Conservation (phyloP, 345 rosid species). For the Durio zibethinus region DNA sequence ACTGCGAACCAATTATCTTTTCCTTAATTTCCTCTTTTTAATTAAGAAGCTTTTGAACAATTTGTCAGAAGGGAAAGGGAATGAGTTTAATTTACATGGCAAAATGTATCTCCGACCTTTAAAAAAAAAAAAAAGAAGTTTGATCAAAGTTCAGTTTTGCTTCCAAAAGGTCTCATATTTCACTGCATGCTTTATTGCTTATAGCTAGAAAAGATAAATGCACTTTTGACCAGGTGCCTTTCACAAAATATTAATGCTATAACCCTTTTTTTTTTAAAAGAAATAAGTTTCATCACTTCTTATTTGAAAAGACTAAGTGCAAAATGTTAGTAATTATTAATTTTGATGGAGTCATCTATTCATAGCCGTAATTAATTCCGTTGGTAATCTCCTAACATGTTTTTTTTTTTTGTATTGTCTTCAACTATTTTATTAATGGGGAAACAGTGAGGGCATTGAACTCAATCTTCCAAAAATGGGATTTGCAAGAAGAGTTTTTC, state of each 20-base stretch:
- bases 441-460: slow-evolving; percentile 41
- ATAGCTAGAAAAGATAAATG: no score
- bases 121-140: not conserved
- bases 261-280: no score
- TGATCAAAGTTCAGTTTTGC: not conserved
- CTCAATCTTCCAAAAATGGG: slow-evolving; percentile 48
- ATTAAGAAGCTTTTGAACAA: not conserved
- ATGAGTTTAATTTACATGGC: not conserved
- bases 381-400: not conserved
- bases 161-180: no score
- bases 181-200: no score
- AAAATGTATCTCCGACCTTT: not conserved
- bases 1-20: not conserved
- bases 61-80: not conserved
- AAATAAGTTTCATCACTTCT: no score
- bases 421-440: not conserved
- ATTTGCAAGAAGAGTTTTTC: slow-evolving; percentile 13
- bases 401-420: not conserved
- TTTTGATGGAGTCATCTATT: not conserved
- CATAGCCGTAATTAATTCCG: not conserved
- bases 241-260: not conserved
- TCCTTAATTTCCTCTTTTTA: not conserved
- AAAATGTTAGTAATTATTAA: not conserved
- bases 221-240: not conserved
- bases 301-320: not conserved